Evolutionary conservation across 2,329 filamentous ascomycete genomes (phyloP).

Genomic region (Gaeumannomyces tritici): DNA sequence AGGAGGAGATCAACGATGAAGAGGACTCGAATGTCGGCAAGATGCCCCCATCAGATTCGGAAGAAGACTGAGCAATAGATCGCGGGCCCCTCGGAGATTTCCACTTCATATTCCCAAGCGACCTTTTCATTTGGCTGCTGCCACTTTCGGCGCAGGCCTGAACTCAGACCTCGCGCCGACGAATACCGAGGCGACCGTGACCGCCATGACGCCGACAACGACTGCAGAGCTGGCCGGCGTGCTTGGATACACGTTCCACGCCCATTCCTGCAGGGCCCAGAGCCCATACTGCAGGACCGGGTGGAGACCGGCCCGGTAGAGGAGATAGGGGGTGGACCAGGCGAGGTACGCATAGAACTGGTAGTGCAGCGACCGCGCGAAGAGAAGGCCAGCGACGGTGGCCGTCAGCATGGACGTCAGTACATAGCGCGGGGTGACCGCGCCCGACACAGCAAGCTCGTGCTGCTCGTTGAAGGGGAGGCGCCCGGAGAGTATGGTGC

Average conservation of each 20-base stretch:
- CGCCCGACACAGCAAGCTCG: constrained; percentile 47
- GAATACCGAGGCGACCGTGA: constrained; percentile 57
- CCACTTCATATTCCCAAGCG: not conserved
- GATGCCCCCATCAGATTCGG: constrained; percentile 75
- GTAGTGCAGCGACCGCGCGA: constrained; percentile 83
- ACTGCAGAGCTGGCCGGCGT: constrained; percentile 42
- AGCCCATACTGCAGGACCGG: constrained; percentile 57
- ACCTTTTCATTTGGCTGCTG: not conserved
- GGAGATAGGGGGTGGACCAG: constrained; percentile 78
- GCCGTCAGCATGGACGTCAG: constrained; percentile 69
- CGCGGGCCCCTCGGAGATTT: not conserved
- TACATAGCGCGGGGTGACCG: constrained; percentile 62
- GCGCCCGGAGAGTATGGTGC: constrained; percentile 14
- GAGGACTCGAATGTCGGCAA: constrained; percentile 74
- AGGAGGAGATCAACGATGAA: constrained; percentile 54
- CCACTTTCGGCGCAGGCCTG: constrained; percentile 6
- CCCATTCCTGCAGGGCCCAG: constrained; percentile 79
- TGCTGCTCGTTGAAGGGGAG: constrained; percentile 39
- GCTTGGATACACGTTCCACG: constrained; percentile 92
- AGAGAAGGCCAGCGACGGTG: constrained; percentile 71
- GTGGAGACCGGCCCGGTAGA: constrained; percentile 68
- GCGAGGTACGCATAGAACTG: constrained; percentile 91
- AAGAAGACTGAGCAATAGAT: constrained; percentile 33
- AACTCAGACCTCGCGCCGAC: constrained; percentile 39
- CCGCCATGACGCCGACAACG: constrained; percentile 62